phyloP scores from a whole-genome alignment of 176 grass and related monocot species.

The Oryza brachyantha region DNA sequence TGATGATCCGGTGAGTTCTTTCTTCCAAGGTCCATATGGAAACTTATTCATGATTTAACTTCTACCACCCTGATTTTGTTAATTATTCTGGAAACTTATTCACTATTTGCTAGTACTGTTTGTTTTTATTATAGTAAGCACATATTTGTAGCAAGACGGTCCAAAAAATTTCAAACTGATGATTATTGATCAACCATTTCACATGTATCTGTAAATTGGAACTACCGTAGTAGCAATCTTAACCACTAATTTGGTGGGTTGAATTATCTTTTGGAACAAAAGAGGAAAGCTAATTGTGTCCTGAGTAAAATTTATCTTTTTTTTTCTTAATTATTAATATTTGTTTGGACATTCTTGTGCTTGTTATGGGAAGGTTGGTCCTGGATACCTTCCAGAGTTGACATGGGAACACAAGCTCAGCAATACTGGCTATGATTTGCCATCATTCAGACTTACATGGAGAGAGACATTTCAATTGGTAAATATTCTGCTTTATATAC shows the following conservation, averaged over 20 bases:
- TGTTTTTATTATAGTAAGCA: background rate
- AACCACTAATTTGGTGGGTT: slow-evolving; percentile 13
- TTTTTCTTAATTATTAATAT: background rate
- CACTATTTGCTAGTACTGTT: background rate
- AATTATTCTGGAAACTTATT: background rate
- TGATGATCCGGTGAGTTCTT: slow-evolving; percentile 31
- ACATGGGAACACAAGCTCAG: slow-evolving; percentile 77
- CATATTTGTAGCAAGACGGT: background rate
- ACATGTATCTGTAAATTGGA: background rate
- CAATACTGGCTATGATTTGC: slow-evolving; percentile 48
- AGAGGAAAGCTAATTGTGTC: background rate
- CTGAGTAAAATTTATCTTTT: background rate
- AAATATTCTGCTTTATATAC: slow-evolving; percentile 24
- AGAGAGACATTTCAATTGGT: slow-evolving; percentile 63
- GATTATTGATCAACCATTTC: slow-evolving; percentile 1
- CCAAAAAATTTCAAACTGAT: background rate
- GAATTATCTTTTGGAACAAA: background rate
- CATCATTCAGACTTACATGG: slow-evolving; percentile 60
- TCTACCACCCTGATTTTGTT: background rate
- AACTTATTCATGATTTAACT: background rate
- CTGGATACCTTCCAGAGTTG: slow-evolving; percentile 44
- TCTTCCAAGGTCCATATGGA: slow-evolving; percentile 7
- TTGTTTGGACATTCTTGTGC: slow-evolving; percentile 18
- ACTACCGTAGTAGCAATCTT: background rate
- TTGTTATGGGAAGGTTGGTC: slow-evolving; percentile 49